Evolutionary conservation across 306 rosid species (phyloP).

Genomic region (Rubus parviflorus): DNA sequence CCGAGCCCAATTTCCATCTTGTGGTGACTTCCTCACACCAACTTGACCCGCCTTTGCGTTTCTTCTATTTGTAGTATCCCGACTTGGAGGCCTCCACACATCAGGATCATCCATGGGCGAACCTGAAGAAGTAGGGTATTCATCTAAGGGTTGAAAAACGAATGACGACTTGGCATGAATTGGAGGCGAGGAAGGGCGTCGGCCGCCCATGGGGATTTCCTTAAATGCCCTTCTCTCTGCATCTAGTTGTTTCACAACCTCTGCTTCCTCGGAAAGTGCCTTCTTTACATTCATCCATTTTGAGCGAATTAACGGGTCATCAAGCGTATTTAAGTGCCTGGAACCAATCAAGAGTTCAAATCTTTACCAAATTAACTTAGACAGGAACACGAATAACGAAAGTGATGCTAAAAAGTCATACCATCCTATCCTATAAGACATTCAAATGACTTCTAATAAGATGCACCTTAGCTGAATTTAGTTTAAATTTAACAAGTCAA

Average conservation of each 20-base stretch:
- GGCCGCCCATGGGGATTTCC: slow-evolving; percentile 62
- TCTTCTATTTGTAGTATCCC: slow-evolving; percentile 64
- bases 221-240: slow-evolving; percentile 78
- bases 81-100: slow-evolving; percentile 96
- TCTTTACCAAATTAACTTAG: not conserved
- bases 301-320: slow-evolving; percentile 74
- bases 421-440: not conserved
- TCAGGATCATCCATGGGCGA: slow-evolving; percentile 81
- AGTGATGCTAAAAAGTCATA: not conserved
- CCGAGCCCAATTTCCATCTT: slow-evolving; percentile 87
- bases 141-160: slow-evolving; percentile 89
- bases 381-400: not conserved
- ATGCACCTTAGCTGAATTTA: not conserved
- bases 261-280: slow-evolving; percentile 78
- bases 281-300: slow-evolving; percentile 97
- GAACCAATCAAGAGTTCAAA: slow-evolving; percentile 14
- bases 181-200: slow-evolving; percentile 86
- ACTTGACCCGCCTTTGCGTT: slow-evolving; percentile 62
- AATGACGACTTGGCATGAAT: slow-evolving; percentile 66
- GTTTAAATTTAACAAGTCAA: not conserved
- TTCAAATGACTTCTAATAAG: not conserved
- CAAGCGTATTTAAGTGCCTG: slow-evolving; percentile 70
- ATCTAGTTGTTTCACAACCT: slow-evolving; percentile 82
- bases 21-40: slow-evolving; percentile 65
- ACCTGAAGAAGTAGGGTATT: slow-evolving; percentile 84